These are phyloP conservation scores for Trichoderma reesei DNA, from an alignment of 495 filamentous ascomycete genomes.

Conservation along the genomic window DNA sequence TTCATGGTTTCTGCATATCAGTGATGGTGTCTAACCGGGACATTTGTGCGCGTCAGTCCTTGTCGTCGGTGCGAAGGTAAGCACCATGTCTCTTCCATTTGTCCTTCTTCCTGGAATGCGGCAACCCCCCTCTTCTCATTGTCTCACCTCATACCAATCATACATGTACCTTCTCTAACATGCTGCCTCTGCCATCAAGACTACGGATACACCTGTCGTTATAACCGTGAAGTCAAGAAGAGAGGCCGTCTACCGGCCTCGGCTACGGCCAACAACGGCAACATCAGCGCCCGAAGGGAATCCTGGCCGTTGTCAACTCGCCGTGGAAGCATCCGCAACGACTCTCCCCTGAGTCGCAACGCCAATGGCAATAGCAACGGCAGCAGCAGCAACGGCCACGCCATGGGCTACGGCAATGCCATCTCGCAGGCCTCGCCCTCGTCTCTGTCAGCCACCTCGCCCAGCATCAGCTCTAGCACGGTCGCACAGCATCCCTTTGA, in stretches of 20 bases:
- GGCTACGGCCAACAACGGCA: not conserved
- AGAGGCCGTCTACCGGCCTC: constrained; percentile 11
- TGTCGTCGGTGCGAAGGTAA: constrained; percentile 13
- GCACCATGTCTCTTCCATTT: not conserved
- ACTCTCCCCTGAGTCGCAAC: not conserved
- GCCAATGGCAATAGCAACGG: not conserved
- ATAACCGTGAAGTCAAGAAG: constrained; percentile 14
- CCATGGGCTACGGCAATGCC: not conserved
- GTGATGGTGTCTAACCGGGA: not conserved
- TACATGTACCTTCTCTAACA: not conserved
- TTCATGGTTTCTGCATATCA: not conserved
- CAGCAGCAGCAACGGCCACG: not conserved
- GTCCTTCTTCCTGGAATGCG: not conserved
- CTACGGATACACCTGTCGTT: constrained; percentile 13
- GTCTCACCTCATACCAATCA: not conserved
- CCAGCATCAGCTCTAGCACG: constrained; percentile 1
- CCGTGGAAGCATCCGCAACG: not conserved
- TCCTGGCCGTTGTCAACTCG: not conserved
- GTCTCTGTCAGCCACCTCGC: not conserved
- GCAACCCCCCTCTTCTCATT: not conserved
- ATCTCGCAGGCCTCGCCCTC: not conserved
- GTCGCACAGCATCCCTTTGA: not conserved
- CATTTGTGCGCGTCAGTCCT: not conserved
- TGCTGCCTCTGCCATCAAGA: not conserved
- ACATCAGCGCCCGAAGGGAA: not conserved